These are phyloP conservation scores for Neurospora sp. DNA, from an alignment of 495 filamentous ascomycete species.

Conservation along the genomic window DNA sequence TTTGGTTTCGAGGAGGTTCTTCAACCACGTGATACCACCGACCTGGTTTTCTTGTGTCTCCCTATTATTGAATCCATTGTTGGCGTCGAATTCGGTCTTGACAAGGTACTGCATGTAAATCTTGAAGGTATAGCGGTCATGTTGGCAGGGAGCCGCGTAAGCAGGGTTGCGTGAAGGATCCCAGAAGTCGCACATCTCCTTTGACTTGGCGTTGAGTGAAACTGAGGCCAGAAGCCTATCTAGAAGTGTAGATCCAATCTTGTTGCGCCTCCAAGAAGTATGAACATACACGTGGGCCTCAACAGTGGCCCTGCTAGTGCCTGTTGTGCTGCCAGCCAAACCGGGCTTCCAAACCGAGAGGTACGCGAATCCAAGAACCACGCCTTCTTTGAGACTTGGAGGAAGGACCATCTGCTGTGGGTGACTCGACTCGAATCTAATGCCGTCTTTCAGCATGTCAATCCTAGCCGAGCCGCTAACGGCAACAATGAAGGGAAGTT, in stretches of 20 bases:
- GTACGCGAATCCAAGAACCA: conserved; percentile 28
- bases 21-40: conserved; percentile 20
- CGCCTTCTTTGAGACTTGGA: background rate
- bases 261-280: conserved; percentile 20
- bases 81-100: conserved; percentile 1
- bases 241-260: conserved; percentile 26
- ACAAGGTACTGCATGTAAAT: conserved; percentile 20
- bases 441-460: background rate
- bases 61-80: conserved; percentile 2
- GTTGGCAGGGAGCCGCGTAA: conserved; percentile 8
- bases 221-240: conserved; percentile 23
- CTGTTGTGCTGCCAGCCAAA: conserved; percentile 7
- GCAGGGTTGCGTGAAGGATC: conserved; percentile 12
- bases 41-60: conserved; percentile 3
- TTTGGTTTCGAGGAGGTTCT: conserved; percentile 12
- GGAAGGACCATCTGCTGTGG: background rate
- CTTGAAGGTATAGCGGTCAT: conserved; percentile 14
- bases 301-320: conserved; percentile 16
- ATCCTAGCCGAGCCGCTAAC: conserved; percentile 15
- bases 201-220: conserved; percentile 13
- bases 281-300: conserved; percentile 27
- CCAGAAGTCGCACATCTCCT: conserved; percentile 19
- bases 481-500: conserved; percentile 34
- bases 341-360: conserved; percentile 18
- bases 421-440: background rate